These are phyloP conservation scores for Staphylotrichum longicolle DNA, from an alignment of 495 filamentous ascomycete genomes.

Conservation along the genomic window DNA sequence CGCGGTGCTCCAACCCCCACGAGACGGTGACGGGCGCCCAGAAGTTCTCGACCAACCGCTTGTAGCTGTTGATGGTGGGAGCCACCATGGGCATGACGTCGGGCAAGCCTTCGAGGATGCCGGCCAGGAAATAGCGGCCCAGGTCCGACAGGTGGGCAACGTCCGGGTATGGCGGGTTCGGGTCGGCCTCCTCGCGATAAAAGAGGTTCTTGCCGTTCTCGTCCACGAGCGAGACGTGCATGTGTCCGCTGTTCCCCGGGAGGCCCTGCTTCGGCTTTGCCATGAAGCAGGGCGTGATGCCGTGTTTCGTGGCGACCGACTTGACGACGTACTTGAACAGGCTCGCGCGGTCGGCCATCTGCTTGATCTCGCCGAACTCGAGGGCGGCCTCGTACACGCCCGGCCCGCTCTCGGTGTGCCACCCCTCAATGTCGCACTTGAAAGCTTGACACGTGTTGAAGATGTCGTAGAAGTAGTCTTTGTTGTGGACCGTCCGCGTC, in stretches of 20 bases:
- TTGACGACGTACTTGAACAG: slow-evolving; percentile 96
- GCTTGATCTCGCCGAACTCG: slow-evolving; percentile 75
- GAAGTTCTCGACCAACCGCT: slow-evolving; percentile 96
- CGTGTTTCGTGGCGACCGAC: slow-evolving; percentile 76
- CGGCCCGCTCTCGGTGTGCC: slow-evolving; percentile 96
- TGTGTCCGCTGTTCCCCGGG: slow-evolving; percentile 91
- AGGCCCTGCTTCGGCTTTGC: slow-evolving; percentile 90
- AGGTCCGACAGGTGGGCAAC: slow-evolving; percentile 78
- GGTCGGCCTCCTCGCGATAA: slow-evolving; percentile 66
- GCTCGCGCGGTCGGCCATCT: slow-evolving; percentile 87
- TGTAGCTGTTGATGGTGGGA: slow-evolving; percentile 95
- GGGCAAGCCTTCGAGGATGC: slow-evolving; percentile 80
- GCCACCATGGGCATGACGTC: slow-evolving; percentile 95
- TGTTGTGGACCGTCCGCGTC: slow-evolving; percentile 87
- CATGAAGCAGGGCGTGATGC: slow-evolving; percentile 97
- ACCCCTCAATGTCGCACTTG: slow-evolving; percentile 82
- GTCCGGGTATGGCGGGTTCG: slow-evolving; percentile 67
- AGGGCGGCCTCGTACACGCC: slow-evolving; percentile 95
- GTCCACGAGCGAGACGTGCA: slow-evolving; percentile 83
- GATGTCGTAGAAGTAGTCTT: slow-evolving; percentile 90
- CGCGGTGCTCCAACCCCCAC: slow-evolving; percentile 94
- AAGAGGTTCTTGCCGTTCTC: slow-evolving; percentile 74
- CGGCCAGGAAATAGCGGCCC: slow-evolving; percentile 90
- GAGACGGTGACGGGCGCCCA: slow-evolving; percentile 98
- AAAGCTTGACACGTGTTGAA: slow-evolving; percentile 82